phyloP scores from a whole-genome alignment of 1,139 yeast genomes.

The Pichia kudriavzevii region DNA sequence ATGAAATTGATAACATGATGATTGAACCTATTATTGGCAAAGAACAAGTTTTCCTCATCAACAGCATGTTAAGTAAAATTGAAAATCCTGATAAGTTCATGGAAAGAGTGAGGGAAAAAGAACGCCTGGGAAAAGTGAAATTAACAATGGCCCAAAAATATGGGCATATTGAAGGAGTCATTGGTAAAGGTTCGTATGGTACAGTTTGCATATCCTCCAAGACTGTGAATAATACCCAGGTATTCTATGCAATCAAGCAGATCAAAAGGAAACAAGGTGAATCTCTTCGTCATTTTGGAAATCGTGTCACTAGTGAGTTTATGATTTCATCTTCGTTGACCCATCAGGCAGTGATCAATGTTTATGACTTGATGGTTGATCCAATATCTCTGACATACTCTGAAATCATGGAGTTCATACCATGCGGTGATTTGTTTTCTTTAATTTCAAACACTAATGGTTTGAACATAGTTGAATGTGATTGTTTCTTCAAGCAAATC shows the following conservation, averaged over 20 bases:
- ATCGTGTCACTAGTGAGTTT: slow-evolving; percentile 69
- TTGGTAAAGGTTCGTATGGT: slow-evolving; percentile 69
- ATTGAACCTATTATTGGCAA: slow-evolving; percentile 51
- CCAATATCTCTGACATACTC: slow-evolving; percentile 46
- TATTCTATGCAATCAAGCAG: slow-evolving; percentile 64
- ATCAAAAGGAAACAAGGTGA: slow-evolving; percentile 47
- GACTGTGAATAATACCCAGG: slow-evolving; percentile 29
- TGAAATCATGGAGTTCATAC: slow-evolving; percentile 73
- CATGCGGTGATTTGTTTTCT: slow-evolving; percentile 64
- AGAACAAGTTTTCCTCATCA: slow-evolving; percentile 44
- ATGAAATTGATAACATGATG: slow-evolving; percentile 31
- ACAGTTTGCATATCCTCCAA: slow-evolving; percentile 48
- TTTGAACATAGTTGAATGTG: slow-evolving; percentile 50
- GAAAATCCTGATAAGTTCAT: slow-evolving; percentile 25
- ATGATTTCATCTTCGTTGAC: slow-evolving; percentile 64
- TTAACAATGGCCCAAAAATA: slow-evolving; percentile 37
- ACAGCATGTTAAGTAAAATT: slow-evolving; percentile 40
- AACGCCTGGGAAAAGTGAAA: slow-evolving; percentile 21
- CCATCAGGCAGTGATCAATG: slow-evolving; percentile 61
- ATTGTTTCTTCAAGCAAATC: slow-evolving; percentile 64
- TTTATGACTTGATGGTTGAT: slow-evolving; percentile 60
- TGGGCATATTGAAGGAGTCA: slow-evolving; percentile 53
- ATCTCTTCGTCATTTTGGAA: slow-evolving; percentile 50
- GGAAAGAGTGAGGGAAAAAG: slow-evolving; percentile 19
- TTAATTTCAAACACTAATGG: slow-evolving; percentile 31